Evolutionary conservation across 805 yeast species (phyloP).

Genomic region (Starmerella khaoyaiensis): DNA sequence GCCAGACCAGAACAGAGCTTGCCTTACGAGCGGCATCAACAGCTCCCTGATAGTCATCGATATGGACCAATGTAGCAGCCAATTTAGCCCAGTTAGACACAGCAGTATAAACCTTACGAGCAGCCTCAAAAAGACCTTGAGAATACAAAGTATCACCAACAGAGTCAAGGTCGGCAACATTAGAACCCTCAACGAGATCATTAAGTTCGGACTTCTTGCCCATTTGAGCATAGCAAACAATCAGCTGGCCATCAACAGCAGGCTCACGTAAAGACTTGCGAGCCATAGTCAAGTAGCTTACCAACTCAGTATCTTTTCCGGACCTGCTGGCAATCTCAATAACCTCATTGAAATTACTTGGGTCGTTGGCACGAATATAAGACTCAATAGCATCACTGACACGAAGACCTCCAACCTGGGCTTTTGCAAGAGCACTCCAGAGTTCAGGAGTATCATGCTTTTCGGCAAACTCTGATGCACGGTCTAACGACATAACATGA

Average conservation of each 20-base stretch:
- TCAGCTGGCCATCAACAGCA: constrained; percentile 79
- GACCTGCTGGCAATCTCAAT: constrained; percentile 93
- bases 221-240: constrained; percentile 72
- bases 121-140: constrained; percentile 76
- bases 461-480: constrained; percentile 89
- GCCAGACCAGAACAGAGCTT: constrained; percentile 87
- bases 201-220: constrained; percentile 70
- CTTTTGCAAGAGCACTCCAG: constrained; percentile 92
- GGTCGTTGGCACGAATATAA: constrained; percentile 82
- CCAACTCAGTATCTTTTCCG: constrained; percentile 87
- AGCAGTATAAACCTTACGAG: constrained; percentile 71
- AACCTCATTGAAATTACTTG: constrained; percentile 77
- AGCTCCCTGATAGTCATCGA: constrained; percentile 88
- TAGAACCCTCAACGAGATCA: constrained; percentile 67
- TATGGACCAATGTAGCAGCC: constrained; percentile 89
- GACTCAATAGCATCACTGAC: constrained; percentile 85
- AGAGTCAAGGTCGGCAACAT: constrained; percentile 81
- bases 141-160: constrained; percentile 88
- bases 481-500: constrained; percentile 83
- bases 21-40: constrained; percentile 99
- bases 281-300: constrained; percentile 80
- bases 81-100: constrained; percentile 90
- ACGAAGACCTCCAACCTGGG: constrained; percentile 87
- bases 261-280: constrained; percentile 86
- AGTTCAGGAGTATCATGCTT: constrained; percentile 71